These are phyloP conservation scores for Beauveria australis DNA, from an alignment of 2,329 filamentous ascomycete genomes.

Conservation along the genomic window DNA sequence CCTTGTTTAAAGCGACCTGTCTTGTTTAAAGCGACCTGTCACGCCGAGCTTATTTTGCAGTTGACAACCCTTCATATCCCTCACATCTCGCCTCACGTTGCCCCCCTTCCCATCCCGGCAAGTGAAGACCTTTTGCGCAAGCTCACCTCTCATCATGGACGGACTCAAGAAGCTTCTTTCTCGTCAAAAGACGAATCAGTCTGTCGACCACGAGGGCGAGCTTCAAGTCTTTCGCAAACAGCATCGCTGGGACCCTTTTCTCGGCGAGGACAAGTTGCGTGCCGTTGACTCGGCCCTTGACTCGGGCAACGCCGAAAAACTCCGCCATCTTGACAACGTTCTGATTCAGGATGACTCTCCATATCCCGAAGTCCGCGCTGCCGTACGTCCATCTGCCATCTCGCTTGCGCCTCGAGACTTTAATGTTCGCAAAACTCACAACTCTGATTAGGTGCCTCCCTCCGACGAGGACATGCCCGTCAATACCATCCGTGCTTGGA, in stretches of 20 bases:
- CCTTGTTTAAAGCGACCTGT: neutral
- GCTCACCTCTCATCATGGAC: neutral
- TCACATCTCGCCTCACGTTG: neutral
- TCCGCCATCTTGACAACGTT: slow-evolving; percentile 36
- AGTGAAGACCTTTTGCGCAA: neutral
- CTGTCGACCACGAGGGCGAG: slow-evolving; percentile 18
- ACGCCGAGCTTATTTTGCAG: neutral
- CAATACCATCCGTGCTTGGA: slow-evolving; percentile 53
- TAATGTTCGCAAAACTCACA: neutral
- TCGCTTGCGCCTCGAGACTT: too few species aligned
- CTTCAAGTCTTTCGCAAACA: slow-evolving; percentile 38
- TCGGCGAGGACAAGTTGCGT: slow-evolving; percentile 44
- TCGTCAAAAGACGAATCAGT: slow-evolving; percentile 10
- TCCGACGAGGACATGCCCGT: slow-evolving; percentile 45
- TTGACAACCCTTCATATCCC: neutral
- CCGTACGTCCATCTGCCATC: neutral
- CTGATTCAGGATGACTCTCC: slow-evolving; percentile 47
- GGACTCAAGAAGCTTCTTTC: slow-evolving; percentile 9
- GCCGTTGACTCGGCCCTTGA: slow-evolving; percentile 39
- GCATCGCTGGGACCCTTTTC: slow-evolving; percentile 49
- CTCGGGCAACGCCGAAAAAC: slow-evolving; percentile 36
- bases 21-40: neutral
- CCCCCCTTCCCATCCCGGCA: neutral
- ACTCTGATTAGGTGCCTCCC: slow-evolving; percentile 16
- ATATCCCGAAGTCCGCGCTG: slow-evolving; percentile 39